Percentiles rank a stretch among this genome's conserved stretches.
Evolutionary conservation across 179 eudicot species (phyloP).

Genomic region (Gypsophila paniculata): DNA sequence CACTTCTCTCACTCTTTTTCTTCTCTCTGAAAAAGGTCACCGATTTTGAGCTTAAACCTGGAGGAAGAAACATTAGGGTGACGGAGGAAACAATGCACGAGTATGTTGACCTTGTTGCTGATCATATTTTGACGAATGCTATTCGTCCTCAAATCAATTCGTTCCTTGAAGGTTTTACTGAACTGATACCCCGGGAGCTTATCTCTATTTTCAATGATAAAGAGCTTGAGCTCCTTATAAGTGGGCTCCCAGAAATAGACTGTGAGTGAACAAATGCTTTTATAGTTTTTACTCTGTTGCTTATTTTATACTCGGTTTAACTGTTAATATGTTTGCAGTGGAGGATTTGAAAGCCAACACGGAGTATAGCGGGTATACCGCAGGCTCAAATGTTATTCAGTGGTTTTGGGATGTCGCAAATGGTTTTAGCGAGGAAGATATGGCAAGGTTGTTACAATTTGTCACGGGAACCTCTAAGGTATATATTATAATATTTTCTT

Average conservation of each 20-base stretch:
- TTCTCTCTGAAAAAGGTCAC: constrained; percentile 54
- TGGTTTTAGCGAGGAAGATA: constrained; percentile 89
- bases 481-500: constrained; percentile 9
- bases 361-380: constrained; percentile 85
- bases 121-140: constrained; percentile 93
- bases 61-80: constrained; percentile 92
- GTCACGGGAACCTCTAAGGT: constrained; percentile 99
- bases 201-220: constrained; percentile 91
- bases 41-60: constrained; percentile 95
- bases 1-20: background rate
- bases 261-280: constrained; percentile 46
- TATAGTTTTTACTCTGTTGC: background rate
- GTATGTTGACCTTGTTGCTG: constrained; percentile 97
- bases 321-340: constrained; percentile 50
- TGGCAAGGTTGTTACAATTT: constrained; percentile 87
- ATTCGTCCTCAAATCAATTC: constrained; percentile 98
- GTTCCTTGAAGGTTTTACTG: constrained; percentile 86
- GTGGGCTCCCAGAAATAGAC: constrained; percentile 98
- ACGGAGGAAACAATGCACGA: constrained; percentile 98
- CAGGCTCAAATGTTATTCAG: constrained; percentile 71
- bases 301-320: constrained; percentile 12
- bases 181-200: constrained; percentile 79
- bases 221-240: constrained; percentile 94
- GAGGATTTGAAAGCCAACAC: constrained; percentile 93
- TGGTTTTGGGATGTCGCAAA: constrained; percentile 98